Evolutionary conservation across 352 stramenopile species (phyloP).

Genomic region (Pythium scleroteichum): DNA sequence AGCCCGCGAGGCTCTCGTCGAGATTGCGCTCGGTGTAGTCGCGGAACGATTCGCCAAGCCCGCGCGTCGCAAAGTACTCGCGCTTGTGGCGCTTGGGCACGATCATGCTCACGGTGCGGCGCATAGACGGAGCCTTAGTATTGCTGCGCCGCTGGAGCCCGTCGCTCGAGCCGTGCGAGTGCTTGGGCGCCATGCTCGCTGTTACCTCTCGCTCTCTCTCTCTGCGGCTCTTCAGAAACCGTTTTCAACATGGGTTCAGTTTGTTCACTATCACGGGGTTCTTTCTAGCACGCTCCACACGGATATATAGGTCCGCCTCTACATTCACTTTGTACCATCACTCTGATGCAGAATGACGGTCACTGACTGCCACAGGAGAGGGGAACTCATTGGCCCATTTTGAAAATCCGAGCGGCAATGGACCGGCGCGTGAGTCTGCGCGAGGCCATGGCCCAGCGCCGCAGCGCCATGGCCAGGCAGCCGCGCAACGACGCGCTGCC

Average conservation of each 20-base stretch:
- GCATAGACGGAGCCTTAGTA: slow-evolving; percentile 13
- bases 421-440: slow-evolving; percentile 44
- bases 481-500: slow-evolving; percentile 13
- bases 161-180: slow-evolving; percentile 10
- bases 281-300: slow-evolving; percentile 18
- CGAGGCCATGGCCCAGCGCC: slow-evolving; percentile 39
- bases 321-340: slow-evolving; percentile 9
- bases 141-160: slow-evolving; percentile 33
- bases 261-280: slow-evolving; percentile 6
- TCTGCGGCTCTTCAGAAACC: background rate
- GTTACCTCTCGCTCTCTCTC: too few relatives aligned
- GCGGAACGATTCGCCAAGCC: slow-evolving; percentile 47
- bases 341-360: slow-evolving; percentile 7
- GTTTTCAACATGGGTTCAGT: background rate
- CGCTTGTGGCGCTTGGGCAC: slow-evolving; percentile 35
- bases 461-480: slow-evolving; percentile 18
- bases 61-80: slow-evolving; percentile 37
- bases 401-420: slow-evolving; percentile 27
- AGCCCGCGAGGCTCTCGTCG: slow-evolving; percentile 59
- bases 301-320: background rate
- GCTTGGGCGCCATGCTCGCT: slow-evolving; percentile 16
- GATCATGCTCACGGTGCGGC: slow-evolving; percentile 37
- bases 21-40: slow-evolving; percentile 79
- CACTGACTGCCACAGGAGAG: background rate
- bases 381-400: background rate